A percentile compares a stretch with the other conserved stretches of the same genome.
Evolutionary conservation across 257 asterid species (phyloP).

Genomic region (Rubia yunnanensis): DNA sequence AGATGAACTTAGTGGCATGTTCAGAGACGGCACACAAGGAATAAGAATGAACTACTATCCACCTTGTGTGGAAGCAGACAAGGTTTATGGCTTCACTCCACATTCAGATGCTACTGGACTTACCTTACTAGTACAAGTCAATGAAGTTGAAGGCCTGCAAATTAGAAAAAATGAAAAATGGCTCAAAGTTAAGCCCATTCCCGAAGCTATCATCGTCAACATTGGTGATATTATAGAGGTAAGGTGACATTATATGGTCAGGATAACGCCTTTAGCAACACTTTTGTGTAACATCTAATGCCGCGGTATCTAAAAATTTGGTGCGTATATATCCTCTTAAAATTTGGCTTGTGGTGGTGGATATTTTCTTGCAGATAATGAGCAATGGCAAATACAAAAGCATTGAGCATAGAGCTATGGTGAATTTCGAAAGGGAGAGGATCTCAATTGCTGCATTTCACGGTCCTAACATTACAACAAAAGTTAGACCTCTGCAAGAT

Average conservation of each 20-base stretch:
- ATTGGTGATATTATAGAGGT: too few relatives aligned
- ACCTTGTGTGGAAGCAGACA: conserved; percentile 24
- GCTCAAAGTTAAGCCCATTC: conserved; percentile 17
- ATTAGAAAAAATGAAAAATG: conserved; percentile 21
- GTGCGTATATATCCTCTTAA: too few relatives aligned
- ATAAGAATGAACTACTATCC: conserved; percentile 37
- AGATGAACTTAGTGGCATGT: conserved; percentile 9
- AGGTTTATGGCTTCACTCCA: conserved; percentile 25
- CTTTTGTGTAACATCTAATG: too few relatives aligned
- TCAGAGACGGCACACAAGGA: conserved; percentile 27
- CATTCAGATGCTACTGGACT: conserved; percentile 30
- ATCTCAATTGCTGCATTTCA: conserved; percentile 30
- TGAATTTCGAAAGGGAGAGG: conserved; percentile 17
- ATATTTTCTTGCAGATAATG: conserved; percentile 29
- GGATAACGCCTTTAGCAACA: too few relatives aligned
- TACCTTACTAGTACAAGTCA: conserved; percentile 24
- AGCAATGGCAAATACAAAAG: conserved; percentile 23
- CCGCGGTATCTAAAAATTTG: too few relatives aligned
- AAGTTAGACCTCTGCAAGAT: conserved; percentile 14
- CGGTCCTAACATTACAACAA: conserved; percentile 8
- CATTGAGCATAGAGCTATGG: conserved; percentile 29
- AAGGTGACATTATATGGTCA: too few relatives aligned
- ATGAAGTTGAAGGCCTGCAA: too few relatives aligned
- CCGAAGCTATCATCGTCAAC: conserved; percentile 22
- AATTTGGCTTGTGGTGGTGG: too few relatives aligned